Evolutionary conservation across 1,284 basidiomycete species (phyloP).

Genomic region (Hemileia vastatrix): DNA sequence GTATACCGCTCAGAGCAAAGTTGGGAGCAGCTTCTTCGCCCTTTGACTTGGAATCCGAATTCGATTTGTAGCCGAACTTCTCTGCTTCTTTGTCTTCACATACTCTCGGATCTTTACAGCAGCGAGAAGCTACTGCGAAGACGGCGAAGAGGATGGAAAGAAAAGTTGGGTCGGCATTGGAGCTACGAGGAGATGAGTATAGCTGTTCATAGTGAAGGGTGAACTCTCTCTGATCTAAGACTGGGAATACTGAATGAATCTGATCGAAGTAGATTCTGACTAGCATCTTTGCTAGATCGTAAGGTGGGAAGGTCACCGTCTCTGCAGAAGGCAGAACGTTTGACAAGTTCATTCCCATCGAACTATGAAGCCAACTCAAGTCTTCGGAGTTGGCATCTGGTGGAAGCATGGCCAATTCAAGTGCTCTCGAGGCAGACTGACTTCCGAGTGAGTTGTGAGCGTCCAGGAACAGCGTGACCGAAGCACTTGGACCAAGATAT

Average conservation of each 20-base stretch:
- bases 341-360: slow-evolving; percentile 1
- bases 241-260: slow-evolving; percentile 21
- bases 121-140: too few relatives aligned
- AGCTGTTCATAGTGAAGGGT: not conserved
- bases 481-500: not conserved
- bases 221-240: not conserved
- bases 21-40: too few relatives aligned
- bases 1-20: too few relatives aligned
- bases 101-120: too few relatives aligned
- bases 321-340: slow-evolving; percentile 2
- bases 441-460: not conserved
- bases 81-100: too few relatives aligned
- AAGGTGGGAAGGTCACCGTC: slow-evolving; percentile 1
- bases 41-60: too few relatives aligned
- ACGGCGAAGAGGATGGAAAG: too few relatives aligned
- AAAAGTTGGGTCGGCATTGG: too few relatives aligned
- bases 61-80: too few relatives aligned
- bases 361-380: not conserved
- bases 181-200: not conserved
- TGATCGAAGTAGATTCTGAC: slow-evolving; percentile 16
- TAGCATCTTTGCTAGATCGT: slow-evolving; percentile 6
- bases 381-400: slow-evolving; percentile 7
- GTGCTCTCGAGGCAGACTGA: not conserved
- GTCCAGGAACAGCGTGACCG: not conserved
- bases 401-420: not conserved